Percentiles rank a stretch among this genome's conserved stretches.
Conservation (phyloP, 192 early-diverging fungal species). For the Coemansia sp. region DNA sequence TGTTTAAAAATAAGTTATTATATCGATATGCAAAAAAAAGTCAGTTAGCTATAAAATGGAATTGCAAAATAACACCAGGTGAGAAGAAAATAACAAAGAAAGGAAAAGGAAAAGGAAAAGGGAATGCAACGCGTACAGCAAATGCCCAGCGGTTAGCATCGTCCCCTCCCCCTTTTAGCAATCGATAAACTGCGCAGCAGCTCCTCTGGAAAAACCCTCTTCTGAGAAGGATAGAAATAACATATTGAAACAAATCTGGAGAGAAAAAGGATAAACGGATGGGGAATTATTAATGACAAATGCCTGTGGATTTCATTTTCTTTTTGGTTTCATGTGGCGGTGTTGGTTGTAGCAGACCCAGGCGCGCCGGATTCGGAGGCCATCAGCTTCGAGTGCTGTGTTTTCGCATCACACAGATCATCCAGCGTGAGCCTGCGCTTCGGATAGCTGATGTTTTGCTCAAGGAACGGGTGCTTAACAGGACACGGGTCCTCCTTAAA, state of each 20-base stretch:
- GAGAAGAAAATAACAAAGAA: background rate
- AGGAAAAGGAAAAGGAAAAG: background rate
- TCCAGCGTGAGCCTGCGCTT: slow-evolving; percentile 51
- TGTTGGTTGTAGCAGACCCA: slow-evolving; percentile 20
- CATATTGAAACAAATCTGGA: background rate
- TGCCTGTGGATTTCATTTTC: no score
- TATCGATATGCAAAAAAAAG: background rate
- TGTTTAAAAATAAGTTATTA: background rate
- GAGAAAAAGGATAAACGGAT: background rate
- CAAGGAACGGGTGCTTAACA: slow-evolving; percentile 47
- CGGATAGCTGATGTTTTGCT: slow-evolving; percentile 51
- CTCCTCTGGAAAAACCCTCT: no score
- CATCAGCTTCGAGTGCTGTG: slow-evolving; percentile 23
- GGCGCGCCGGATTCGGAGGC: slow-evolving; percentile 16
- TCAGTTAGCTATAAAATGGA: background rate
- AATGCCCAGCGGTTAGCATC: background rate
- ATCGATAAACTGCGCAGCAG: background rate
- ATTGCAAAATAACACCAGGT: background rate
- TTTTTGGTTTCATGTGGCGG: slow-evolving; percentile 1
- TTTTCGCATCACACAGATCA: slow-evolving; percentile 49
- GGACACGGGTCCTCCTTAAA: slow-evolving; percentile 69
- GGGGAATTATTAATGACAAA: no score
- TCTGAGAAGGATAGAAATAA: background rate
- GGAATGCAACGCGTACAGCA: background rate
- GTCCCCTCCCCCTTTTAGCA: background rate